A percentile compares a stretch with the other conserved stretches of the same genome.
These are phyloP conservation scores for Globisporangium mamillatum DNA, from an alignment of 352 stramenopile genomes.

Conservation along the genomic window DNA sequence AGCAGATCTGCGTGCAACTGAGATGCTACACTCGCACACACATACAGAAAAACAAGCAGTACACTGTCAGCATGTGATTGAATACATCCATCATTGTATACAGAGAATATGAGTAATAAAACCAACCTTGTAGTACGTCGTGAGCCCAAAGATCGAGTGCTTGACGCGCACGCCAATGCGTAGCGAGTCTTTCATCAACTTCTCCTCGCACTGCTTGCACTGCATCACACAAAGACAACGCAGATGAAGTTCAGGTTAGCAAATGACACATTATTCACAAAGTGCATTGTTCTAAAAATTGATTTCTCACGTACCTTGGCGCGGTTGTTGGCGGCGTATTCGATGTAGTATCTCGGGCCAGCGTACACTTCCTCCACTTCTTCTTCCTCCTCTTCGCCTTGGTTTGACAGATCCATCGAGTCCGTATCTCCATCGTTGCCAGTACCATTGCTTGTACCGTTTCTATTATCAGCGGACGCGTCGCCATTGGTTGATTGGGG, in stretches of 20 bases:
- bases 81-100: background rate
- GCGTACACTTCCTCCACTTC: constrained; percentile 44
- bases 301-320: constrained; percentile 38
- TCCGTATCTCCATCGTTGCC: constrained; percentile 24
- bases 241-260: background rate
- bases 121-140: constrained; percentile 77
- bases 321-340: constrained; percentile 60
- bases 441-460: constrained; percentile 5
- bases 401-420: constrained; percentile 36
- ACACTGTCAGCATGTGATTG: background rate
- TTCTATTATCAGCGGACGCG: background rate
- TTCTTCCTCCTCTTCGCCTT: constrained; percentile 12
- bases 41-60: background rate
- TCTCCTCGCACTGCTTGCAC: constrained; percentile 80
- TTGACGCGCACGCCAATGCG: constrained; percentile 57
- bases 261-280: background rate
- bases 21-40: constrained; percentile 28
- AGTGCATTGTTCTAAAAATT: background rate
- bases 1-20: constrained; percentile 43
- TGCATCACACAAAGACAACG: background rate
- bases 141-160: constrained; percentile 80
- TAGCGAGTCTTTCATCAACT: constrained; percentile 38
- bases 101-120: too few species aligned
- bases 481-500: background rate
- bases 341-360: constrained; percentile 58